Evolutionary conservation across 495 filamentous ascomycete genomes (phyloP), one percentile per base, ranked within the genome.

Genomic region (Polyplosphaeria fusca): DNA sequence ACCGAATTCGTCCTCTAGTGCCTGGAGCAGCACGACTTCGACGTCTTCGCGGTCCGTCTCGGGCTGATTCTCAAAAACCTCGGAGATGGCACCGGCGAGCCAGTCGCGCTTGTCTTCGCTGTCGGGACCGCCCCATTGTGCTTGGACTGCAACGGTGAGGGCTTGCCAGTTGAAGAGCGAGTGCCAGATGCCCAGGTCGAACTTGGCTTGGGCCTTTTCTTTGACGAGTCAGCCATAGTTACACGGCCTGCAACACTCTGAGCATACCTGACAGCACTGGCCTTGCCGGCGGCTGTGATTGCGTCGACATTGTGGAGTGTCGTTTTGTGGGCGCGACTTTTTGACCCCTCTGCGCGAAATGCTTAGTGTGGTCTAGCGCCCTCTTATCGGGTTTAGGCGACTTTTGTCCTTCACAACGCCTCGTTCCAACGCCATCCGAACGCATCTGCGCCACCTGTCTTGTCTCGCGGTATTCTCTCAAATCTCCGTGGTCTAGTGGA

Each of bases 1-100:
- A 45, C 93, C 89, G 68, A 96, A 98, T 71, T 98, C 92, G 71
- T 96, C 94, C 58, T 86, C 81, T 86, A 98, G 91, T 19, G 91
- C 86, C 62, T 96, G 87, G 24, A 94, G 72, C 47, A 97, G 74
- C 12, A 89, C 82, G 39, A 82, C 78, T 73, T 97, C 93, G 28
- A 97, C 70, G 61, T 95, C 89, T 40, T 86, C 81, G n/a, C 79
- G 76, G 61, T 95, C 87, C 25, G 86, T 89, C 53, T 91, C 87
- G 22, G 88, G 82, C 9, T 83, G 70, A 23, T 82, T 78, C 0
- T 71, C 68, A 46, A 96, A 81, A 65, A 96, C 84, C 7, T 96
- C 90, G 53, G 87, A 88, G 63, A 96, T 79, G 14, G 86, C 84
- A 66, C 91, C 91, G 45, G 87, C 91, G 65, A 98, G 88, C 92